phyloP scores from a whole-genome alignment of 805 yeast genomes.

The Candida nemodendra region DNA sequence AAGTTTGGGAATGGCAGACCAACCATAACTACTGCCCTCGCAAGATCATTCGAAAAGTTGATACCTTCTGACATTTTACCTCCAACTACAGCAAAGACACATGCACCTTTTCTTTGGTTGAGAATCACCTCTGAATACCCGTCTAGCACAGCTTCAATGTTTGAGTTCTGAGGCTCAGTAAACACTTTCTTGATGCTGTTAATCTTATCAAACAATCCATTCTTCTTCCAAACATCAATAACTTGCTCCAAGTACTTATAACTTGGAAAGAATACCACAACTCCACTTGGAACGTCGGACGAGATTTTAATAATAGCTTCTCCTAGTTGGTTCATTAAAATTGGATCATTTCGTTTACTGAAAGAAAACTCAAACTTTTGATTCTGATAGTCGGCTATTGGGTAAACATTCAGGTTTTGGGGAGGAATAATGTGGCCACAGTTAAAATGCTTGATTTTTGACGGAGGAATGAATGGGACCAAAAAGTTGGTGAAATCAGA shows the following conservation, averaged over 20 bases:
- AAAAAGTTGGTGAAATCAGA: constrained; percentile 65
- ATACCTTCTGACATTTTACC: constrained; percentile 94
- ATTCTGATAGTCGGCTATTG: constrained; percentile 36
- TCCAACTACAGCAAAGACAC: constrained; percentile 83
- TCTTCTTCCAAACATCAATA: constrained; percentile 48
- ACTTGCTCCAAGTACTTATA: constrained; percentile 66
- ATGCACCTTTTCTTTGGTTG: constrained; percentile 49
- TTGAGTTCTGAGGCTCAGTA: constrained; percentile 50
- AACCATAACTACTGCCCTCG: constrained; percentile 80
- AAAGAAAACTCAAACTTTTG: constrained; percentile 63
- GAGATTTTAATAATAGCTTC: constrained; percentile 42
- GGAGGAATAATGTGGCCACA: constrained; percentile 87
- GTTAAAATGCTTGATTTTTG: constrained; percentile 50
- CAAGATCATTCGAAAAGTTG: constrained; percentile 83
- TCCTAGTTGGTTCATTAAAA: constrained; percentile 53
- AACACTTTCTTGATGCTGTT: constrained; percentile 47
- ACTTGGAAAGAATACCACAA: constrained; percentile 83
- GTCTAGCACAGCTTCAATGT: constrained; percentile 45
- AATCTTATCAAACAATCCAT: constrained; percentile 33
- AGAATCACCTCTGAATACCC: constrained; percentile 49
- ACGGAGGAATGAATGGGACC: constrained; percentile 52
- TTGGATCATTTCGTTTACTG: constrained; percentile 50
- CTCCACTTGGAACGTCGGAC: constrained; percentile 61
- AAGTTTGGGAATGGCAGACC: constrained; percentile 91
- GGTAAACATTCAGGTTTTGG: constrained; percentile 60